Evolutionary conservation across 2,329 filamentous ascomycete species (phyloP).

Genomic region (Trichoderma sp.): DNA sequence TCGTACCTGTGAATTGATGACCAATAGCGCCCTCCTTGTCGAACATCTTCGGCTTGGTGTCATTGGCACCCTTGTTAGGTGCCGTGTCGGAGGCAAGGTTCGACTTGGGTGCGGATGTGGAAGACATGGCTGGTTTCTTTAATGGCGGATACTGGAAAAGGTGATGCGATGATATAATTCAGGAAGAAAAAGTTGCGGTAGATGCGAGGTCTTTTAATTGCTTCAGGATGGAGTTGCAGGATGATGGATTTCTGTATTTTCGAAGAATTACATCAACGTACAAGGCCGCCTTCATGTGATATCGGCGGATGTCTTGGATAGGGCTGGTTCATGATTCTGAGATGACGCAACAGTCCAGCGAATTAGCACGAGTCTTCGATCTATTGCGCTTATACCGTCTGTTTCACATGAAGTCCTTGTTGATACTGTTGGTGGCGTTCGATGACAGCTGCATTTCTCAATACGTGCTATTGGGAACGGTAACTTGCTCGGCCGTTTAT

Average conservation of each 20-base stretch:
- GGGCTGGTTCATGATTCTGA: not conserved
- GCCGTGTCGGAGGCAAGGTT: not conserved
- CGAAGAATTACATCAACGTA: no score
- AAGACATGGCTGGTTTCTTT: not conserved
- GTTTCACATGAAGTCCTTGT: not conserved
- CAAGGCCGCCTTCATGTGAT: not conserved
- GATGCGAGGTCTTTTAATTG: no score
- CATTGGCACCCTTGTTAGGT: not conserved
- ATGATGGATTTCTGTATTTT: no score
- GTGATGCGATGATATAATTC: no score
- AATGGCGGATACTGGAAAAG: no score
- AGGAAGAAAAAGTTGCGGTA: no score
- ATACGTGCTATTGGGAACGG: no score
- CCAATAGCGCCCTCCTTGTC: slow-evolving; percentile 12
- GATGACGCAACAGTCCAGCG: not conserved
- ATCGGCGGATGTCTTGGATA: not conserved
- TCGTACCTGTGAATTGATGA: slow-evolving; percentile 5
- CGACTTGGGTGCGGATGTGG: not conserved
- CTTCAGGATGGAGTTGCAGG: no score
- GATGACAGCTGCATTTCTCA: no score
- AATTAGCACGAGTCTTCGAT: not conserved
- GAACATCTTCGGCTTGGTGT: slow-evolving; percentile 1
- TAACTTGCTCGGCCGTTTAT: no score
- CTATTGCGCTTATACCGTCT: not conserved
- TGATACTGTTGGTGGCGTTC: no score